Evolutionary conservation across 805 yeast genomes (phyloP).

Genomic region (baker's yeast (Saccharomyces cerevisiae)): DNA sequence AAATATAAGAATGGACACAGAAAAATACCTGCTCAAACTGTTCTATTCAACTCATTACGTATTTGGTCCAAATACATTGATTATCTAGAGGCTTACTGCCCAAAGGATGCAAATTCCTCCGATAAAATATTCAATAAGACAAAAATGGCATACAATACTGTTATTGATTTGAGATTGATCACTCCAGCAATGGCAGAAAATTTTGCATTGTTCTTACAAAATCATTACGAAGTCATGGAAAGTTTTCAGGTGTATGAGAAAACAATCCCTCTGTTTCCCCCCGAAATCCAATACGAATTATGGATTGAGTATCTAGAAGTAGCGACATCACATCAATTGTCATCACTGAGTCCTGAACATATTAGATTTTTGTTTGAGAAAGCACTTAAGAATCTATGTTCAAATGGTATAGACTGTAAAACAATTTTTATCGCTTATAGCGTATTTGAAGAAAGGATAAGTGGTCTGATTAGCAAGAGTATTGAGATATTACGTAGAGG

Average conservation of each 20-base stretch:
- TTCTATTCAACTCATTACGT: slow-evolving; percentile 51
- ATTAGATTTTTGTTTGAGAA: slow-evolving; percentile 70
- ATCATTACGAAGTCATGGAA: slow-evolving; percentile 35
- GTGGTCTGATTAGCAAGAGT: slow-evolving; percentile 45
- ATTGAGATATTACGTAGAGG: slow-evolving; percentile 40
- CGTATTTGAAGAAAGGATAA: slow-evolving; percentile 46
- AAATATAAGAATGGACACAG: slow-evolving; percentile 10
- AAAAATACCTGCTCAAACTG: slow-evolving; percentile 43
- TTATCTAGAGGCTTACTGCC: slow-evolving; percentile 48
- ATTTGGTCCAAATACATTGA: slow-evolving; percentile 74
- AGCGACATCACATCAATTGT: slow-evolving; percentile 22
- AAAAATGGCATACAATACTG: slow-evolving; percentile 41
- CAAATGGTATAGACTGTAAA: slow-evolving; percentile 32
- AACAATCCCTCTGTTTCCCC: slow-evolving; percentile 57
- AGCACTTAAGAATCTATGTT: slow-evolving; percentile 46
- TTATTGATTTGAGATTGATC: slow-evolving; percentile 52
- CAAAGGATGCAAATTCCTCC: slow-evolving; percentile 19
- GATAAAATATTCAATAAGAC: background rate
- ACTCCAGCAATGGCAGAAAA: slow-evolving; percentile 60
- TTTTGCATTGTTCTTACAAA: slow-evolving; percentile 55
- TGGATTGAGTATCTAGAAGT: slow-evolving; percentile 65
- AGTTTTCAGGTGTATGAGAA: slow-evolving; percentile 56
- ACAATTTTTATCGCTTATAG: slow-evolving; percentile 49
- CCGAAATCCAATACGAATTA: slow-evolving; percentile 47
- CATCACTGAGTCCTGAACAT: slow-evolving; percentile 38